These are phyloP conservation scores for Lonicera japonica DNA, from an alignment of 129 eudicot genomes.

Conservation along the genomic window DNA sequence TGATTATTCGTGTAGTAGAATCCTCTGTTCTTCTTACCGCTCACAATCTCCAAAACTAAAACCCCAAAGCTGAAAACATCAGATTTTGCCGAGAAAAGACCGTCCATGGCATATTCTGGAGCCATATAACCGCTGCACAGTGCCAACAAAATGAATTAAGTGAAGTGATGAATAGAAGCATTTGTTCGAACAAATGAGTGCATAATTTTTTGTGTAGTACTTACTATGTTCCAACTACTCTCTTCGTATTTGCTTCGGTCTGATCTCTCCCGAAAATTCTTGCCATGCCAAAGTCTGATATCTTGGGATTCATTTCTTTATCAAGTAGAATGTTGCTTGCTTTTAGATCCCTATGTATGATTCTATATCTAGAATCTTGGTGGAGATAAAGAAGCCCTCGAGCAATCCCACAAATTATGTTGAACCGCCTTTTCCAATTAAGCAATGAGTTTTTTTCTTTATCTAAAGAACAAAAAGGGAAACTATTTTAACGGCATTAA, in stretches of 20 bases:
- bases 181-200: background rate
- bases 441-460: background rate
- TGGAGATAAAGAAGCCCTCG: slow-evolving; percentile 28
- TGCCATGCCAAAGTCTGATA: slow-evolving; percentile 19
- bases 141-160: background rate
- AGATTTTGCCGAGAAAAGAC: slow-evolving; percentile 2
- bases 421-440: slow-evolving; percentile 16
- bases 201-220: background rate
- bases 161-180: background rate
- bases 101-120: slow-evolving; percentile 15
- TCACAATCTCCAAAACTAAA: slow-evolving; percentile 7
- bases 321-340: slow-evolving; percentile 14
- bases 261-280: slow-evolving; percentile 12
- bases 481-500: background rate
- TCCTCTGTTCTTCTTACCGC: slow-evolving; percentile 12
- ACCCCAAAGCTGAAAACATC: slow-evolving; percentile 18
- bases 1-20: slow-evolving; percentile 8
- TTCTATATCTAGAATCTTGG: slow-evolving; percentile 6
- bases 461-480: background rate
- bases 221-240: slow-evolving; percentile 25
- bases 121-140: slow-evolving; percentile 15
- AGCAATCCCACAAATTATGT: slow-evolving; percentile 13
- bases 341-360: slow-evolving; percentile 17
- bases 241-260: background rate
- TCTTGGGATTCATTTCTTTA: slow-evolving; percentile 9